phyloP scores from a whole-genome alignment of 192 early-diverging fungal species.

The Endogone sp. region DNA sequence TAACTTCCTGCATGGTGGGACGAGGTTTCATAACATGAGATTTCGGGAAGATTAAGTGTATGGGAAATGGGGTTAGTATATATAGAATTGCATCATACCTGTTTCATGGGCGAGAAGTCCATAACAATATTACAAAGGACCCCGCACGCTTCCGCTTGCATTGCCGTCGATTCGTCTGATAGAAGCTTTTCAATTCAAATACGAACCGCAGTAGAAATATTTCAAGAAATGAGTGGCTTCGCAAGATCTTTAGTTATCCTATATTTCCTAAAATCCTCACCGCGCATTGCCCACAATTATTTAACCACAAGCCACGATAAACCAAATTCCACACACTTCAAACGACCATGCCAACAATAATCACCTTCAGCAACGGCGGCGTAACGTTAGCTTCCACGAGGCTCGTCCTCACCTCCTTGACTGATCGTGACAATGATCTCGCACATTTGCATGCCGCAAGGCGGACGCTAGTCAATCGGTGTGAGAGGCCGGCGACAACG shows the following conservation, averaged over 20 bases:
- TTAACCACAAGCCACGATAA: background rate
- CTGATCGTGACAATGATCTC: conserved; percentile 70
- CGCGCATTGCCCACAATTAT: too few relatives aligned
- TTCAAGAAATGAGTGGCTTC: background rate
- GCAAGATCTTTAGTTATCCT: too few relatives aligned
- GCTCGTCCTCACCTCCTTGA: conserved; percentile 70
- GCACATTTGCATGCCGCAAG: conserved; percentile 76
- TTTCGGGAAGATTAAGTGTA: background rate
- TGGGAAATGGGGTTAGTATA: background rate
- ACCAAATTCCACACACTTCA: background rate
- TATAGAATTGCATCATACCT: conserved; percentile 17
- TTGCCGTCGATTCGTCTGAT: conserved; percentile 52
- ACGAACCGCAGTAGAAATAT: background rate
- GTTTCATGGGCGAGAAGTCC: conserved; percentile 80
- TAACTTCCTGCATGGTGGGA: conserved; percentile 43
- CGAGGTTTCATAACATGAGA: too few relatives aligned
- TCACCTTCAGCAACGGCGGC: conserved; percentile 60
- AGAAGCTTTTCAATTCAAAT: conserved; percentile 35
- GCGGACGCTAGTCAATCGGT: conserved; percentile 52
- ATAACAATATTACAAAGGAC: conserved; percentile 83
- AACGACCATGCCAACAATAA: background rate
- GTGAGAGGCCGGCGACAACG: conserved; percentile 62
- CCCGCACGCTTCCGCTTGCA: conserved; percentile 67
- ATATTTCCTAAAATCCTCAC: too few relatives aligned
- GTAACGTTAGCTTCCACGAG: conserved; percentile 77